Evolutionary conservation across 1,284 basidiomycete genomes (phyloP).

Genomic region (Ceratobasidium theobromae): DNA sequence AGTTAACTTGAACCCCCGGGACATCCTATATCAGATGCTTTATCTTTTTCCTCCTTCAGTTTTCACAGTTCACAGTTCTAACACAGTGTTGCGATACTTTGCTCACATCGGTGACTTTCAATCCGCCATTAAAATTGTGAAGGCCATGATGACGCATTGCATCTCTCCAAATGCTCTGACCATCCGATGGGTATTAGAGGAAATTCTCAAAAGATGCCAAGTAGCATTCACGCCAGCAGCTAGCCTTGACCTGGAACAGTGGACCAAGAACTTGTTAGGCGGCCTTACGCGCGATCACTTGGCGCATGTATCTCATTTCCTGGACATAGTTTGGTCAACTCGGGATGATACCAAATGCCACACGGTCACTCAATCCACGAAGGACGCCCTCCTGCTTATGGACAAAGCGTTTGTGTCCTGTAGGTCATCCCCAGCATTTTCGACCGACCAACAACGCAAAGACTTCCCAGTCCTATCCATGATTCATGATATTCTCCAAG

Average conservation of each 20-base stretch:
- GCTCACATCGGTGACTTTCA: slow-evolving; percentile 12
- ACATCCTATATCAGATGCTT: background rate
- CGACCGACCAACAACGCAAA: background rate
- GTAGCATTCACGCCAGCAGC: slow-evolving; percentile 16
- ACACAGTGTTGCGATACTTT: slow-evolving; percentile 17
- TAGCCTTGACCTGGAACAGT: slow-evolving; percentile 3
- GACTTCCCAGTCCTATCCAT: background rate
- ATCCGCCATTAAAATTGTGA: background rate
- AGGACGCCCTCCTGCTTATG: slow-evolving; percentile 23
- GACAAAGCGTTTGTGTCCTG: background rate
- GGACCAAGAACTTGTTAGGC: slow-evolving; percentile 5
- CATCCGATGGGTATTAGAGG: slow-evolving; percentile 22
- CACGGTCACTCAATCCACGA: slow-evolving; percentile 2
- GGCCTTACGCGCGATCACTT: slow-evolving; percentile 27
- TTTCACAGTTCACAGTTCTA: slow-evolving; percentile 1
- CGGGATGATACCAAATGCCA: background rate
- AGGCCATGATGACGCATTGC: background rate
- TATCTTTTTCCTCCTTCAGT: background rate
- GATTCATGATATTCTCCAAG: slow-evolving; percentile 12
- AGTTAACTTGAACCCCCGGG: background rate
- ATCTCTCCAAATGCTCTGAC: slow-evolving; percentile 24
- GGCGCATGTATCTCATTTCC: slow-evolving; percentile 11
- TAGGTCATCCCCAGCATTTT: background rate
- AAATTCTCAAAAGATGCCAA: slow-evolving; percentile 18
- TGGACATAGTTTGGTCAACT: slow-evolving; percentile 26